A percentile compares a stretch with the other conserved stretches of the same genome.
These are phyloP conservation scores for Jatropha multifida DNA, from an alignment of 441 rosid genomes.

Conservation along the genomic window DNA sequence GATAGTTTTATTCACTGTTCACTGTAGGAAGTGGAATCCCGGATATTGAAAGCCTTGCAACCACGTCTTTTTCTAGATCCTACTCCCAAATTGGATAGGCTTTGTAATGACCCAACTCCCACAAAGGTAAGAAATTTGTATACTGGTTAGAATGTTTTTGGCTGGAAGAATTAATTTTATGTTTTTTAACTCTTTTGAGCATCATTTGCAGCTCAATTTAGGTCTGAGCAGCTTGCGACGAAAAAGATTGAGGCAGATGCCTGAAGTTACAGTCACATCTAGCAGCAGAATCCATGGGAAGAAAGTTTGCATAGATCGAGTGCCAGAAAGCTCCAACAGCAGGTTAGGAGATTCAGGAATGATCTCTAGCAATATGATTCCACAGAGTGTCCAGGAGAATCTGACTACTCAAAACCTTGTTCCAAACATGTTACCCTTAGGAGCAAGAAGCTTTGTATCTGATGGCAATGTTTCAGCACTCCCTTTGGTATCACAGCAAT, in stretches of 20 bases:
- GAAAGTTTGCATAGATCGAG: conserved; percentile 72
- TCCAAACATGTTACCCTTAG: conserved; percentile 41
- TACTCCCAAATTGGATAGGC: conserved; percentile 82
- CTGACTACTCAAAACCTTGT: conserved; percentile 52
- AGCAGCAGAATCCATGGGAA: conserved; percentile 69
- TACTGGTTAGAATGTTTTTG: conserved; percentile 4
- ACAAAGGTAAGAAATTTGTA: conserved; percentile 46
- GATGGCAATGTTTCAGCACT: conserved; percentile 54
- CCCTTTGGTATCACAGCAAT: conserved; percentile 55
- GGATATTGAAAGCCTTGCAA: conserved; percentile 90
- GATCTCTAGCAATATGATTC: conserved; percentile 48
- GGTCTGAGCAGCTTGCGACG: conserved; percentile 55
- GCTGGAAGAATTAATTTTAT: conserved; percentile 16
- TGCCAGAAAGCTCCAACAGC: conserved; percentile 64
- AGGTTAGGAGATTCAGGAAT: conserved; percentile 49
- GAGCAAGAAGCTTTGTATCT: conserved; percentile 52
- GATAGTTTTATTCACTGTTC: conserved; percentile 15
- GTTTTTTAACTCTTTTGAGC: conserved; percentile 26
- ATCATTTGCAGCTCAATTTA: conserved; percentile 68
- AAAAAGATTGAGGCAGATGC: conserved; percentile 71
- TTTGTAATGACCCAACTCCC: conserved; percentile 50
- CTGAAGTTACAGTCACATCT: conserved; percentile 62
- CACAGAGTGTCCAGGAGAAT: conserved; percentile 58
- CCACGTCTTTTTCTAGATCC: conserved; percentile 95
- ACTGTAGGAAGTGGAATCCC: conserved; percentile 89